Conservation (phyloP, 140 eudicot genomes). For the Oenanthe javanica region DNA sequence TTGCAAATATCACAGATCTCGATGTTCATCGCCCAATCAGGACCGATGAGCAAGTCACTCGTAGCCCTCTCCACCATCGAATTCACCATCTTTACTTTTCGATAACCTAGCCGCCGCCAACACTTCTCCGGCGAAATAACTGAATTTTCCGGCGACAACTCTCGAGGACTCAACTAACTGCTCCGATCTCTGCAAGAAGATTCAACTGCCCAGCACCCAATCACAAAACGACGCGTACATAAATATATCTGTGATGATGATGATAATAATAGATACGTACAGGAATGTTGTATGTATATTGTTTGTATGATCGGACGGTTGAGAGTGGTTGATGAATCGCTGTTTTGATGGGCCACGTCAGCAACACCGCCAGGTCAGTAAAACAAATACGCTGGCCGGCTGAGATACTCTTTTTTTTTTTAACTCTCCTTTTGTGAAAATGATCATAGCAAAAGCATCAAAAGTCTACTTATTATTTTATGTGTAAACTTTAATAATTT, state of each 20-base stretch:
- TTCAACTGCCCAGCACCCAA: not conserved
- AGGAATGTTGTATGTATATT: not conserved
- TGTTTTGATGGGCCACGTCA: slow-evolving; percentile 1
- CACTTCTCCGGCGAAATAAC: not conserved
- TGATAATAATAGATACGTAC: too few relatives aligned
- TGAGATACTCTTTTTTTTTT: not conserved
- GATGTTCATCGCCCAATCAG: slow-evolving; percentile 73
- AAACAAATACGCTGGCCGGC: not conserved
- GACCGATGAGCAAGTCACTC: slow-evolving; percentile 61
- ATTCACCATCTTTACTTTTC: slow-evolving; percentile 39
- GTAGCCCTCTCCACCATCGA: slow-evolving; percentile 62
- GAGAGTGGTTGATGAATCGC: not conserved
- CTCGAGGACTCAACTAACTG: not conserved
- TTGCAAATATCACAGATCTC: slow-evolving; percentile 68
- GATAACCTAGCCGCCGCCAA: too few relatives aligned
- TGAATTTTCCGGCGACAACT: not conserved
- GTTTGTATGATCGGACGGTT: not conserved
- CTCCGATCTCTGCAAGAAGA: not conserved
- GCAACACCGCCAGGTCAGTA: slow-evolving; percentile 2
- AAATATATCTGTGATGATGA: not conserved
- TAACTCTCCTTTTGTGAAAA: not conserved
- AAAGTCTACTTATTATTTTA: too few relatives aligned
- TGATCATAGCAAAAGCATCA: too few relatives aligned
- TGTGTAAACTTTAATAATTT: too few relatives aligned
- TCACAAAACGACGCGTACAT: not conserved